These are phyloP conservation scores for Nymphaea thermarum DNA, from an alignment of 164 flowering plant genomes.

Conservation along the genomic window DNA sequence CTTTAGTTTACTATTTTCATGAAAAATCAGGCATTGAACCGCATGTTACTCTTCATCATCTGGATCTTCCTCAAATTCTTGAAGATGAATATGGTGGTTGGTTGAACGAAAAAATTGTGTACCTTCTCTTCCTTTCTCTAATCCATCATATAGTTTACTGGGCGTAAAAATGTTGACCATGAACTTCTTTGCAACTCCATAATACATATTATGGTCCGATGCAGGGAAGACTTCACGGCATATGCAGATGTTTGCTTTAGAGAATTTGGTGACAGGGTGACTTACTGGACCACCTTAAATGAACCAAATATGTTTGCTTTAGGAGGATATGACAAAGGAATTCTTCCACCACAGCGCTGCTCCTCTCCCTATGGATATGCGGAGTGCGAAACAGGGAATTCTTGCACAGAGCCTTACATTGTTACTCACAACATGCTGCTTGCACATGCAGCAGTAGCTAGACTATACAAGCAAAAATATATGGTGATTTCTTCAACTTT, in stretches of 20 bases:
- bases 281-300: constrained; percentile 11
- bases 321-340: constrained; percentile 4
- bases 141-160: not conserved
- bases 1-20: not conserved
- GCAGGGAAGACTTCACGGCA: constrained; percentile 12
- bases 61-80: constrained; percentile 9
- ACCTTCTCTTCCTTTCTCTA: not conserved
- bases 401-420: not conserved
- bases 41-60: constrained; percentile 7
- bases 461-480: not conserved
- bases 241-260: constrained; percentile 11
- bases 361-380: constrained; percentile 6
- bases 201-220: not conserved
- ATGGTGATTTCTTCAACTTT: not conserved
- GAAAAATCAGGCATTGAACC: constrained; percentile 8
- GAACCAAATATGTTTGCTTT: constrained; percentile 8
- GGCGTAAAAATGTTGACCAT: not conserved
- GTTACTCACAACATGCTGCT: not conserved
- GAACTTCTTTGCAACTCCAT: not conserved
- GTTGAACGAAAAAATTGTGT: constrained; percentile 5
- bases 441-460: constrained; percentile 2
- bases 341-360: constrained; percentile 8
- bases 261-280: constrained; percentile 14
- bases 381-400: constrained; percentile 1
- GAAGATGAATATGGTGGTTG: constrained; percentile 10